Conservation (phyloP, 108 stramenopile species). For the Nitzschia putrida region DNA sequence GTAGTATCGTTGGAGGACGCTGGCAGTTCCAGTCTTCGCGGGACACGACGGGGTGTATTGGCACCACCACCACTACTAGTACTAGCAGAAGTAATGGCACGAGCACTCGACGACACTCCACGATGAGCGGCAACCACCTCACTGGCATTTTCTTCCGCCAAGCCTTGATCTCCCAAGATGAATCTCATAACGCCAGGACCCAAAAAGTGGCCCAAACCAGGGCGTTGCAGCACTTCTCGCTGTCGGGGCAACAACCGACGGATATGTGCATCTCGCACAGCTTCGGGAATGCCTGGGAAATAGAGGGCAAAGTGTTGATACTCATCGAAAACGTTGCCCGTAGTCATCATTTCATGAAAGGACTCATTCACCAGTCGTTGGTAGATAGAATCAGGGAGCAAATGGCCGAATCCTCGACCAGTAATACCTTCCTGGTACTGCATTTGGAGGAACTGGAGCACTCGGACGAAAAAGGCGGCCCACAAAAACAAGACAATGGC, state of each 20-base stretch:
- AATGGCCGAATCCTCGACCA: slow-evolving; percentile 37
- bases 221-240: slow-evolving; percentile 44
- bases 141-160: slow-evolving; percentile 18
- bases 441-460: slow-evolving; percentile 2
- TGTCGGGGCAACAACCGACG: slow-evolving; percentile 61
- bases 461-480: background rate
- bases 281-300: slow-evolving; percentile 66
- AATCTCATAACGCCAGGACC: slow-evolving; percentile 40
- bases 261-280: slow-evolving; percentile 60
- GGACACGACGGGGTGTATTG: slow-evolving; percentile 22
- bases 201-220: slow-evolving; percentile 44
- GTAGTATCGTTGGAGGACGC: slow-evolving; percentile 1
- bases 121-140: slow-evolving; percentile 19
- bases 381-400: slow-evolving; percentile 56
- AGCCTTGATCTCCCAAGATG: slow-evolving; percentile 45
- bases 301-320: slow-evolving; percentile 63
- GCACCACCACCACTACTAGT: slow-evolving; percentile 14
- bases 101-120: no score
- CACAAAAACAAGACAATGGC: slow-evolving; percentile 15
- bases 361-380: slow-evolving; percentile 49
- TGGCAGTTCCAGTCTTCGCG: background rate
- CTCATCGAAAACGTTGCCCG: slow-evolving; percentile 43
- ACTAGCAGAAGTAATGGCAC: no score
- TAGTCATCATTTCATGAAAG: slow-evolving; percentile 71
- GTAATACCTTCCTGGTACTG: slow-evolving; percentile 18